Conservation (phyloP, 2,329 filamentous ascomycete species). For the Colletotrichum echinochloae region DNA sequence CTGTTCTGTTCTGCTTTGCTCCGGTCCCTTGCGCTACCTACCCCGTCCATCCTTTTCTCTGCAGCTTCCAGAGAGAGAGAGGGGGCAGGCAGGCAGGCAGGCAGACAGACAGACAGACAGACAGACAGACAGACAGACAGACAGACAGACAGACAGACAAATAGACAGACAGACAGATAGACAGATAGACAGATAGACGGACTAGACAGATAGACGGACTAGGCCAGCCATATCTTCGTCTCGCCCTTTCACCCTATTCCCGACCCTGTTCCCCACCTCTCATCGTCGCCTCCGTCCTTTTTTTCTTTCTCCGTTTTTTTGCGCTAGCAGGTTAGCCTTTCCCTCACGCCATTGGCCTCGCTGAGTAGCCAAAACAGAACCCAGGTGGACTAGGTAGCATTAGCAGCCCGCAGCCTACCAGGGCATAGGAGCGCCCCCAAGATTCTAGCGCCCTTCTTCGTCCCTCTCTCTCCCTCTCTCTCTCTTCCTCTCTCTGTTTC, state of each 20-base stretch:
- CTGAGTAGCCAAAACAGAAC: constrained; percentile 16
- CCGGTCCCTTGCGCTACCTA: too few relatives aligned
- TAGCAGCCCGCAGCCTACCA: constrained; percentile 33
- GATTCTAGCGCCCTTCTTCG: constrained; percentile 23
- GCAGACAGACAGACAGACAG: too few relatives aligned
- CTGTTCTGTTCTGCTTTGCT: too few relatives aligned
- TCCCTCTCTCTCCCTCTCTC: constrained; percentile 2
- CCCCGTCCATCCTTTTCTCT: too few relatives aligned
- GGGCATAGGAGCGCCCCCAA: constrained; percentile 24
- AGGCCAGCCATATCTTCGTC: too few relatives aligned
- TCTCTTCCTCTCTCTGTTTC: background rate
- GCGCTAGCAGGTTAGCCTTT: constrained; percentile 31
- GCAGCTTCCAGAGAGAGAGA: background rate
- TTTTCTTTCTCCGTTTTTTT: background rate
- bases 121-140: too few relatives aligned
- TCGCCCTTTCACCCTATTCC: background rate
- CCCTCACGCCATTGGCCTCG: constrained; percentile 34
- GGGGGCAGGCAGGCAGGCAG: background rate
- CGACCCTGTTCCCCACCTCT: constrained; percentile 1
- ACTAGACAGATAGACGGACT: background rate
- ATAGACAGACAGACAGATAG: too few relatives aligned
- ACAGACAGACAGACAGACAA: too few relatives aligned
- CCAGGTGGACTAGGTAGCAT: constrained; percentile 33
- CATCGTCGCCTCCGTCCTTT: background rate
- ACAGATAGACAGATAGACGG: too few relatives aligned